Evolutionary conservation across 2,329 filamentous ascomycete genomes (phyloP), one percentile per base, ranked within the genome.

Genomic region (Aspergillus pseudoviridinutans): DNA sequence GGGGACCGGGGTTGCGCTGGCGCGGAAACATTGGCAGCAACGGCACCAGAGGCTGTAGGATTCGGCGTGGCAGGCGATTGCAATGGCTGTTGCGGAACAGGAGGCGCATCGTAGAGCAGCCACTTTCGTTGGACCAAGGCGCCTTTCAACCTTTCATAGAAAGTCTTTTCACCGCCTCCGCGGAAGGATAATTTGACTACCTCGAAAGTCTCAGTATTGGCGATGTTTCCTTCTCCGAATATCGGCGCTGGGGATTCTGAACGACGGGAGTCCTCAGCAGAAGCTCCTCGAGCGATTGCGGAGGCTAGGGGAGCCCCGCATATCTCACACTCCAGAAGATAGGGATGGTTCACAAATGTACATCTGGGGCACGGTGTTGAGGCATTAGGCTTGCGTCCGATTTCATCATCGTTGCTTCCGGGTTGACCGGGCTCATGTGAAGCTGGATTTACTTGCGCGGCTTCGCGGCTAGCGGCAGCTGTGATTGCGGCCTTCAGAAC

Each of bases 61-160:
- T 59, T 68, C 51, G 66, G 69, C 22, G 66, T 74, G 58, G 61
- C 66, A 49, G 61, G 69, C 59, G 60, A 74, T 61, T 69, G 70
- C 42, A 65, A 74, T 29, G 84, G 83, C 60, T 83, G 88, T 0
- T 83, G 88, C 0, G 94, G 94, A 20, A 94, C 86, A 0, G 93
- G 92, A 1, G 94, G 94, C 0, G 94, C 94, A 68, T 90, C 88
- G 56, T 94, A 89, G 0, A 97, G 81, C 3, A 99, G 82, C 94
- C 94, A 99, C 79, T 97, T 97, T 14, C 94, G 85, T 73, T 99
- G 94, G 1, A 92, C 87, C 74, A 97, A 84, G 8, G 92, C 89
- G 6, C 87, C 87, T 68, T 96, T 97, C 2, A 99, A 80, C 50
- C 92, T 84, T 66, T 97, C 94, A 64, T 90, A 87, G 63, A 99